Conservation (phyloP, 2,329 filamentous ascomycete species). For the Cadophora sp. region DNA sequence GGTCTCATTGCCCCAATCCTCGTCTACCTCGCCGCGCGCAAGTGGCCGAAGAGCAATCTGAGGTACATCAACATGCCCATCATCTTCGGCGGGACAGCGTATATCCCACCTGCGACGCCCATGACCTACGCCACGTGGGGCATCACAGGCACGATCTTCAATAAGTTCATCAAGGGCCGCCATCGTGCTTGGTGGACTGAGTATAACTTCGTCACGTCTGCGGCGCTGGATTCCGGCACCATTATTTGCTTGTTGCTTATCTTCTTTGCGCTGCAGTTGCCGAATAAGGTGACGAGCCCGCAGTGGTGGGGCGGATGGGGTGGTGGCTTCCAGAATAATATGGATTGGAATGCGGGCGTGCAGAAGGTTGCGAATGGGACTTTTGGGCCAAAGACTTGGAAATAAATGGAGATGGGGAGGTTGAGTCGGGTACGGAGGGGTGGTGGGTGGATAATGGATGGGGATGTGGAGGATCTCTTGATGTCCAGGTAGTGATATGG, state of each 20-base stretch:
- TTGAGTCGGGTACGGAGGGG: not conserved
- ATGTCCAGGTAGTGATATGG: too few relatives aligned
- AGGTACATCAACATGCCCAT: constrained; percentile 73
- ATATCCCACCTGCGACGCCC: constrained; percentile 72
- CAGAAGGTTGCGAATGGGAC: constrained; percentile 27
- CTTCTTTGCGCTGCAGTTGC: constrained; percentile 66
- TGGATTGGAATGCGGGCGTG: constrained; percentile 29
- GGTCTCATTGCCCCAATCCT: constrained; percentile 67
- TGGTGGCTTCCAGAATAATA: constrained; percentile 23
- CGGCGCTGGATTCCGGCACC: constrained; percentile 72
- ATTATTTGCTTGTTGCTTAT: constrained; percentile 72
- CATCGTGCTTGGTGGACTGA: constrained; percentile 78
- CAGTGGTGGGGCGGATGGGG: constrained; percentile 57
- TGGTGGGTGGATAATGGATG: not conserved
- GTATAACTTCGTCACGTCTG: constrained; percentile 67
- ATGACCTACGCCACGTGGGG: constrained; percentile 61
- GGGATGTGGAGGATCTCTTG: too few relatives aligned
- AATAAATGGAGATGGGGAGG: not conserved
- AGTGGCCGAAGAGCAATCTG: constrained; percentile 65
- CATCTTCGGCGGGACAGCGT: constrained; percentile 68
- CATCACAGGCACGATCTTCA: constrained; percentile 68
- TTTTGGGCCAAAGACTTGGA: constrained; percentile 35
- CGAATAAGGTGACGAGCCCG: constrained; percentile 56
- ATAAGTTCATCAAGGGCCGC: constrained; percentile 44
- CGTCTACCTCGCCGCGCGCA: constrained; percentile 62